These are phyloP conservation scores for Pythium plurisporium DNA, from an alignment of 352 stramenopile species.

Conservation along the genomic window DNA sequence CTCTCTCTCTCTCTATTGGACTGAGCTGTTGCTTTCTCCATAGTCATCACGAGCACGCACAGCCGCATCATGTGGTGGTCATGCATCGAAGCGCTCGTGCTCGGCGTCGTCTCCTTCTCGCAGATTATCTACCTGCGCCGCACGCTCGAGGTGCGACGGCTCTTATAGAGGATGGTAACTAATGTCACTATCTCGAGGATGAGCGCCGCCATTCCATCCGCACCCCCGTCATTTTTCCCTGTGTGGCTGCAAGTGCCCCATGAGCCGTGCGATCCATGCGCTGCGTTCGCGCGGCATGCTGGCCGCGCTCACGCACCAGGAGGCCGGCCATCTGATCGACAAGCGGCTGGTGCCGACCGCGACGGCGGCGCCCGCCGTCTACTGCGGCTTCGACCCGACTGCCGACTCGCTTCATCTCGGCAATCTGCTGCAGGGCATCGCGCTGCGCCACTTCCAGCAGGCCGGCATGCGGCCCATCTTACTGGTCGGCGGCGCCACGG, in stretches of 20 bases:
- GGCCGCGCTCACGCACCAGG: slow-evolving; percentile 62
- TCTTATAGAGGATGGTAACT: slow-evolving; percentile 46
- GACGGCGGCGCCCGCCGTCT: slow-evolving; percentile 51
- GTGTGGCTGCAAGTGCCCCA: slow-evolving; percentile 18
- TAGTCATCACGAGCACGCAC: slow-evolving; percentile 80
- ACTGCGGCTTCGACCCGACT: slow-evolving; percentile 92
- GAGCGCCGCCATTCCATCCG: too few species aligned
- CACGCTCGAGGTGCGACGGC: slow-evolving; percentile 79
- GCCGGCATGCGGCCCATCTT: slow-evolving; percentile 89
- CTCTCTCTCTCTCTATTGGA: too few species aligned
- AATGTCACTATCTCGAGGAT: slow-evolving; percentile 20
- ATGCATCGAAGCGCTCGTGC: slow-evolving; percentile 67
- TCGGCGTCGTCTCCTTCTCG: slow-evolving; percentile 62
- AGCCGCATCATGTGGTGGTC: slow-evolving; percentile 82
- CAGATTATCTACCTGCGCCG: slow-evolving; percentile 82
- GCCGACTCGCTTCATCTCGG: slow-evolving; percentile 89
- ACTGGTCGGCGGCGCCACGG: slow-evolving; percentile 81
- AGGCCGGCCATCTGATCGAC: slow-evolving; percentile 53
- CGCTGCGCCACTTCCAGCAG: slow-evolving; percentile 84
- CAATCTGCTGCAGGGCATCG: slow-evolving; percentile 85
- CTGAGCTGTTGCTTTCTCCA: too few species aligned
- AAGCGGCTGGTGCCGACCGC: slow-evolving; percentile 26
- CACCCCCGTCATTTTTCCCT: neutral
- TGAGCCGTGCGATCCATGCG: slow-evolving; percentile 64
- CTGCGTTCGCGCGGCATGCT: slow-evolving; percentile 71